Evolutionary conservation across 306 rosid species (phyloP).

Genomic region (Trifolium dubium): DNA sequence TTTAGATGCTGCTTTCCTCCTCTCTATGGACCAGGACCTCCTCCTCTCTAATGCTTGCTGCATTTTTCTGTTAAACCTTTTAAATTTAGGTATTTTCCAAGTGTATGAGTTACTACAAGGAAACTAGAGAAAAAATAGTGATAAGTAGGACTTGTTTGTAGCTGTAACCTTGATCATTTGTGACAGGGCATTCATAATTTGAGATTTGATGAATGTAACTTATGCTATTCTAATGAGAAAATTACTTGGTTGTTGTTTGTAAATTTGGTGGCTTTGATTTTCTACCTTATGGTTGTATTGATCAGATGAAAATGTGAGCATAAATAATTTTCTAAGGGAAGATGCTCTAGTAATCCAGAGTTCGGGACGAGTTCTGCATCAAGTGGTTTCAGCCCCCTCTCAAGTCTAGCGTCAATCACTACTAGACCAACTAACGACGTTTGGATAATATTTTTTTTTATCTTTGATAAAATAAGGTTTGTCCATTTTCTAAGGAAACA

Average conservation of each 20-base stretch:
- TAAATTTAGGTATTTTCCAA: neutral
- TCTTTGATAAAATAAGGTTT: too few relatives aligned
- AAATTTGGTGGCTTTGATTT: neutral
- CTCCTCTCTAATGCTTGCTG: conserved; percentile 57
- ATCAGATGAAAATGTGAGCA: neutral
- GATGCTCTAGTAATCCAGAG: too few relatives aligned
- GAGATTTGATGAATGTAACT: conserved; percentile 14
- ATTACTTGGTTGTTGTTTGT: neutral
- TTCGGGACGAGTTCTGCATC: too few relatives aligned
- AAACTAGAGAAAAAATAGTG: neutral
- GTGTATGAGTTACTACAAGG: neutral
- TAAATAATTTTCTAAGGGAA: too few relatives aligned
- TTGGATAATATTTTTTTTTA: too few relatives aligned
- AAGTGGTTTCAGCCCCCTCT: too few relatives aligned
- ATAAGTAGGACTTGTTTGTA: neutral
- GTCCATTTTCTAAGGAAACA: neutral
- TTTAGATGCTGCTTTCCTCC: conserved; percentile 75
- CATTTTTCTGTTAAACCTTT: neutral
- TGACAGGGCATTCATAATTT: neutral
- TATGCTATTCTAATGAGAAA: conserved; percentile 6
- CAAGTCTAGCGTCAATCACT: too few relatives aligned
- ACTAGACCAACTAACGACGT: too few relatives aligned
- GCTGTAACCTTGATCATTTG: neutral
- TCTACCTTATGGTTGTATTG: conserved; percentile 14
- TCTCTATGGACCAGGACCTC: conserved; percentile 64